Conservation (phyloP, 2,329 filamentous ascomycete genomes). For the Cladosporium cucumerinum region DNA sequence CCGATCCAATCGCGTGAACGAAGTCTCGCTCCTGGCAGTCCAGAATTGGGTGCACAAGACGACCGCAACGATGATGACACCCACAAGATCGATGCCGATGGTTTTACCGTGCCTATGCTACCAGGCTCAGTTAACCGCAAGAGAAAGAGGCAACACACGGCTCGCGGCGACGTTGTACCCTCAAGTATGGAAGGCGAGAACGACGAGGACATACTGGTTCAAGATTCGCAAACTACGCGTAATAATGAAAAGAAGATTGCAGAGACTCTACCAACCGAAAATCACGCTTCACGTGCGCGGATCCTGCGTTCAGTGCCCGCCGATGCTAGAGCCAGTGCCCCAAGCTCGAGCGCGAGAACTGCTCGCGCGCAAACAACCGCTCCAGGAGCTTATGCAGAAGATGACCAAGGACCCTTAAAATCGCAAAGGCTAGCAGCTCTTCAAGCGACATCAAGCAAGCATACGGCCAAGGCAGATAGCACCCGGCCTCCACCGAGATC, state of each 20-base stretch:
- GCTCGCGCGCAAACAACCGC: background rate
- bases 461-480: background rate
- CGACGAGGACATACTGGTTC: slow-evolving; percentile 5
- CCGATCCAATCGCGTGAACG: slow-evolving; percentile 11
- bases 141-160: background rate
- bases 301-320: background rate
- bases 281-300: background rate
- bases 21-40: background rate
- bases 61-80: background rate
- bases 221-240: background rate
- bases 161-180: background rate
- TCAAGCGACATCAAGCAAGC: background rate
- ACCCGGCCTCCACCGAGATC: background rate
- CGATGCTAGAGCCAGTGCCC: background rate
- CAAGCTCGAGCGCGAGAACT: background rate
- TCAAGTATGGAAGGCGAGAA: slow-evolving; percentile 14
- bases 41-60: background rate
- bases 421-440: background rate
- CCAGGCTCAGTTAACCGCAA: slow-evolving; percentile 2
- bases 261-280: background rate
- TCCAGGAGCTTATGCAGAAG: background rate
- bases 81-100: slow-evolving; percentile 7
- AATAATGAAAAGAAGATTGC: background rate
- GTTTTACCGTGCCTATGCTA: slow-evolving; percentile 11
- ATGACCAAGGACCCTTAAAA: background rate